Base-by-base conservation (phyloP, 345 rosid genomes). In the Boechera divaricarpa region DNA sequence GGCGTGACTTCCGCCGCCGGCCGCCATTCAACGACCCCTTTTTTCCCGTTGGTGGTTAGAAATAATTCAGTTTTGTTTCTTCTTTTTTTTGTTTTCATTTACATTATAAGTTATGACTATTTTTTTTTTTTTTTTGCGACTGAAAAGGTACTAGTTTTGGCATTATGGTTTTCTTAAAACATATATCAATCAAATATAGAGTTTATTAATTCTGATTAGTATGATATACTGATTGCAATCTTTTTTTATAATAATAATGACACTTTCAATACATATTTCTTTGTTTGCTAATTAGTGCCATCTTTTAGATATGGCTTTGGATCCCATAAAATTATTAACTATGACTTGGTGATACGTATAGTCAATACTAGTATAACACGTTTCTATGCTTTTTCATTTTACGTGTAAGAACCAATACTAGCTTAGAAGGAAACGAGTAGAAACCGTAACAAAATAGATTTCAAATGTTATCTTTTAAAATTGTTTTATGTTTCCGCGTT, bases 1-100 rank as follows among this genome's bases (percentile, higher is more conserved):
- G 80, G 66, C 76, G 81, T 71, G 57, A 56, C 11, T 77, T 56
- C 61, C 72, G 80, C 76, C 80, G 76, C 15, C 75, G 58, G 65
- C 80, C 65, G 80, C 32, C 80, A 45, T 36, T 54, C 10, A 63
- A 70, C 76, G 61, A 57, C 45, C 57, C 56, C 10, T 41, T 51
- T 62, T 11, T 31, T 12, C 2, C 72, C 18, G 57, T 52, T 76
- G 35, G 75, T 77, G 52, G 75, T 76, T 76, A 51, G 51, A 39
- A 39, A 7, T 38, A 38, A 7, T 38, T 38, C 41, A 38, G 41
- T 38, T 38, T 7, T 38, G 7, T 6, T 35, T 35, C 0, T 36
- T 36, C 7, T 36, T 36, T 35, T 35, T 35, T 36, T 36, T 36
- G 39, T 18, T 21, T 21, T 21, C 24, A 21, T 21, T 21, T 21